A percentile compares a stretch with the other conserved stretches of the same genome.
Conservation (phyloP, 352 stramenopile species). For the Pythium rishiriense region DNA sequence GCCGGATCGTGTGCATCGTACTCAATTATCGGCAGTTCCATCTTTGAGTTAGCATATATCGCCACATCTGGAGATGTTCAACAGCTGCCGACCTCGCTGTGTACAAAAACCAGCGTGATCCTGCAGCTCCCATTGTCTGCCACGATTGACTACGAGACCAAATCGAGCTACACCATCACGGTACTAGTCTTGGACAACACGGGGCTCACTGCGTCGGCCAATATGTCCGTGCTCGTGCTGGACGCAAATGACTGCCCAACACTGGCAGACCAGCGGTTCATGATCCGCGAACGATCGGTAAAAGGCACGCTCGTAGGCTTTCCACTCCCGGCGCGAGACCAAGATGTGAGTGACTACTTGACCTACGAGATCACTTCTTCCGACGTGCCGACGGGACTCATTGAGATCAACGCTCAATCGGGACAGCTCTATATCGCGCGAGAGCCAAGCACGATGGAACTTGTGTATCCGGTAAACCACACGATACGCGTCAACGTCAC, state of each 20-base stretch:
- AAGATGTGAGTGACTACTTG: constrained; percentile 50
- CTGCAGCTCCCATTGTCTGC: constrained; percentile 5
- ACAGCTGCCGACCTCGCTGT: constrained; percentile 10
- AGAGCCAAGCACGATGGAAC: constrained; percentile 27
- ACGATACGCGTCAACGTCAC: constrained; percentile 40
- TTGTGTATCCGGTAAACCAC: constrained; percentile 41
- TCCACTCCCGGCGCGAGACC: constrained; percentile 49
- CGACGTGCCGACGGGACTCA: constrained; percentile 32
- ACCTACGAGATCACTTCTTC: constrained; percentile 38
- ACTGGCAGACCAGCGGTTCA: constrained; percentile 37
- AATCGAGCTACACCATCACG: constrained; percentile 32
- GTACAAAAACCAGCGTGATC: constrained; percentile 24
- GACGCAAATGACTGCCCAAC: constrained; percentile 66
- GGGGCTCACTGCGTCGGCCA: constrained; percentile 28
- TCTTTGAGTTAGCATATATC: constrained; percentile 22
- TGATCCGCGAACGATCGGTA: constrained; percentile 37
- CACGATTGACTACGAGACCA: constrained; percentile 42
- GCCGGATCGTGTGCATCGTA: constrained; percentile 47
- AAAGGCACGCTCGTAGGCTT: constrained; percentile 43
- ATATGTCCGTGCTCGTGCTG: constrained; percentile 37
- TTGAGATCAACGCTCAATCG: constrained; percentile 45
- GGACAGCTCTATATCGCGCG: constrained; percentile 47
- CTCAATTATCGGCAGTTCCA: constrained; percentile 26
- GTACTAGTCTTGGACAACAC: constrained; percentile 41
- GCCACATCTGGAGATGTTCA: constrained; percentile 4